Evolutionary conservation across 345 rosid genomes (phyloP).

Genomic region (Acer negundo): DNA sequence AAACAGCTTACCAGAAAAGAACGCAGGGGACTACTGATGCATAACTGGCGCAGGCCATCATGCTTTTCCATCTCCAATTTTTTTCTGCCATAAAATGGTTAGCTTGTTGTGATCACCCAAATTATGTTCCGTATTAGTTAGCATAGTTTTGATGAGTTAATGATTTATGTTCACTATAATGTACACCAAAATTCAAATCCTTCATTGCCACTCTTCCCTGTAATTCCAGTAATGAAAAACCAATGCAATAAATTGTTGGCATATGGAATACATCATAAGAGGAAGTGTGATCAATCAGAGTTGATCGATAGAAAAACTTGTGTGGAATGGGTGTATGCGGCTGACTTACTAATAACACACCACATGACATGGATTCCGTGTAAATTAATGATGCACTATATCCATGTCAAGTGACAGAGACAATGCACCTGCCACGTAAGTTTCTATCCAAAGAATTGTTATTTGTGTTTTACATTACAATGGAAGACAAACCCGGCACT

Average conservation of each 20-base stretch:
- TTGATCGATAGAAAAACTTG: neutral
- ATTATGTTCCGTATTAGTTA: neutral
- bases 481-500: neutral
- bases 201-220: neutral
- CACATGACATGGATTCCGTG: neutral
- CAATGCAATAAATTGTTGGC: neutral
- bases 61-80: neutral
- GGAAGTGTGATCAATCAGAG: neutral
- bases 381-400: neutral
- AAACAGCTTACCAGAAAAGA: slow-evolving; percentile 40
- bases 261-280: neutral
- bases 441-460: neutral
- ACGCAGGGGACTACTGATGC: slow-evolving; percentile 17
- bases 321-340: neutral
- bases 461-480: neutral
- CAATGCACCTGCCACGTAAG: neutral
- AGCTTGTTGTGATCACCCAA: neutral
- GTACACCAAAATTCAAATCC: neutral
- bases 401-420: no score
- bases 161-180: neutral
- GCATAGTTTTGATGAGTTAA: neutral
- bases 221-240: neutral
- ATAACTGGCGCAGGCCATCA: neutral
- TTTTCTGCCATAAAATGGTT: neutral
- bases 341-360: no score